Percentiles rank a stretch among this genome's conserved stretches.
Conservation (phyloP, 768 basidiomycete species). For the Psilocybe tampanensis region DNA sequence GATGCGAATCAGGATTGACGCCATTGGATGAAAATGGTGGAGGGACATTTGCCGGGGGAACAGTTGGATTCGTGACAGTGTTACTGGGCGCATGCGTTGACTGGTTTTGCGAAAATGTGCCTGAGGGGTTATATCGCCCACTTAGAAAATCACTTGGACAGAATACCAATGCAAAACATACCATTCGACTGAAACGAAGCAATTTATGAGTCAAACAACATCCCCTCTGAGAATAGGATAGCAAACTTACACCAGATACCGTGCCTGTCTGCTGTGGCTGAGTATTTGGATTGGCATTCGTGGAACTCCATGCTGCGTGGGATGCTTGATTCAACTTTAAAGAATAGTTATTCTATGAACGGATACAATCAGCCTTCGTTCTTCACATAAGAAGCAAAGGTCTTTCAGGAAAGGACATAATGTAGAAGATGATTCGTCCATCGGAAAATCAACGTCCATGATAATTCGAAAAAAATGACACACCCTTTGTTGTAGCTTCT, state of each 20-base stretch:
- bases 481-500: slow-evolving; percentile 67
- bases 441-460: neutral
- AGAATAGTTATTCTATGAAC: slow-evolving; percentile 54
- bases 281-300: slow-evolving; percentile 48
- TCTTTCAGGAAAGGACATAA: neutral
- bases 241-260: slow-evolving; percentile 25
- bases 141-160: slow-evolving; percentile 10
- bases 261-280: slow-evolving; percentile 32
- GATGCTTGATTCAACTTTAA: slow-evolving; percentile 66
- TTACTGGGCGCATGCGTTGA: slow-evolving; percentile 29
- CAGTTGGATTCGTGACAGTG: slow-evolving; percentile 24
- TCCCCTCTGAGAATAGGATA: slow-evolving; percentile 5
- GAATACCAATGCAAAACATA: slow-evolving; percentile 13
- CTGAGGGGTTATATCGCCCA: slow-evolving; percentile 13
- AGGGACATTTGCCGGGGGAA: slow-evolving; percentile 28
- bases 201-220: slow-evolving; percentile 4
- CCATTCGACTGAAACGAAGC: slow-evolving; percentile 27
- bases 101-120: slow-evolving; percentile 24
- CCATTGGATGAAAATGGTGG: slow-evolving; percentile 40
- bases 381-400: slow-evolving; percentile 9
- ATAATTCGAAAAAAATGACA: slow-evolving; percentile 31
- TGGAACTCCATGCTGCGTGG: slow-evolving; percentile 67
- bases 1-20: slow-evolving; percentile 31
- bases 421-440: slow-evolving; percentile 1
- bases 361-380: slow-evolving; percentile 16